These are phyloP conservation scores for Synchytrium microbalum DNA, from an alignment of 371 early-diverging fungal genomes.

Conservation along the genomic window DNA sequence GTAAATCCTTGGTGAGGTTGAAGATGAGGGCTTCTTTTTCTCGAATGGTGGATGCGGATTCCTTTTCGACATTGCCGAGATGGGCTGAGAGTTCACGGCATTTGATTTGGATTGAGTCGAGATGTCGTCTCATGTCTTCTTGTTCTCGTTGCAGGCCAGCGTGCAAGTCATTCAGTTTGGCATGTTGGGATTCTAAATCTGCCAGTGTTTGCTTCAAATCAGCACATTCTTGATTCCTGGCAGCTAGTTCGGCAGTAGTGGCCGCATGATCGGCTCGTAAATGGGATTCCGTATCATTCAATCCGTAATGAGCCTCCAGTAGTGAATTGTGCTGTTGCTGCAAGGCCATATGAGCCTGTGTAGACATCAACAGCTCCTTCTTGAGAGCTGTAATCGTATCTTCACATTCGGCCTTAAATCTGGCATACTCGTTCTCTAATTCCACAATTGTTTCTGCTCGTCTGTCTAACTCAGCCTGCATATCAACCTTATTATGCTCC, in stretches of 20 bases:
- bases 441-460: conserved; percentile 28
- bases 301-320: conserved; percentile 16
- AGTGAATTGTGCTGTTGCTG: conserved; percentile 18
- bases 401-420: conserved; percentile 6
- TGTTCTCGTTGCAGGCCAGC: conserved; percentile 19
- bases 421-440: no score
- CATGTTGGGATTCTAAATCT: conserved; percentile 17
- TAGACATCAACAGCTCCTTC: conserved; percentile 8
- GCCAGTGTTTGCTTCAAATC: conserved; percentile 16
- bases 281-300: background rate
- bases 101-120: conserved; percentile 28
- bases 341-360: conserved; percentile 16
- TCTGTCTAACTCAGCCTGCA: conserved; percentile 23
- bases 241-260: background rate
- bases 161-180: conserved; percentile 14
- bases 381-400: conserved; percentile 15
- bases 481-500: conserved; percentile 29
- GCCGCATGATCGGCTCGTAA: no score
- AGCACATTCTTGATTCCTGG: conserved; percentile 12
- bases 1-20: no score
- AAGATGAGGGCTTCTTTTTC: conserved; percentile 29
- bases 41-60: conserved; percentile 8
- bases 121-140: conserved; percentile 29
- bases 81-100: conserved; percentile 24
- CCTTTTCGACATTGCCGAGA: conserved; percentile 13